Conservation (phyloP, 2,329 filamentous ascomycete genomes). For the Penicillium concentricum region DNA sequence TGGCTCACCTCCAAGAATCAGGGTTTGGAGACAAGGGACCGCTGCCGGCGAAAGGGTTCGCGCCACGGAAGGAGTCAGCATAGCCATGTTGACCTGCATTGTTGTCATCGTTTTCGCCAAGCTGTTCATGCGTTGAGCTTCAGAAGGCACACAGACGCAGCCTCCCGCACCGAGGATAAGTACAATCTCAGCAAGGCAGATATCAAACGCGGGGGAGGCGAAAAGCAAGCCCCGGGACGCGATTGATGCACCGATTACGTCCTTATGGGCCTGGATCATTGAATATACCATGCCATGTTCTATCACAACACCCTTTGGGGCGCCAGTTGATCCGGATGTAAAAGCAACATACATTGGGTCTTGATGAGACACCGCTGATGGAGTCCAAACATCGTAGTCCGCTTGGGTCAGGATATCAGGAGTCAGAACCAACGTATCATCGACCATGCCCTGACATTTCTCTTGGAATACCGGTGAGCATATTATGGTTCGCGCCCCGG, state of each 20-base stretch:
- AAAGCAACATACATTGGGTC: conserved; percentile 7
- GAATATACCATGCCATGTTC: conserved; percentile 19
- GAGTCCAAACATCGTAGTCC: background rate
- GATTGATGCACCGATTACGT: background rate
- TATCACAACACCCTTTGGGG: conserved; percentile 8
- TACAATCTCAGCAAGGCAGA: conserved; percentile 3
- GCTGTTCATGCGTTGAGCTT: conserved; percentile 1
- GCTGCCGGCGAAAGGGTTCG: background rate
- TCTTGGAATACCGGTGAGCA: background rate
- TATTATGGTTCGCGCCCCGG: background rate
- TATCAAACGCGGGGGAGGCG: conserved; percentile 9
- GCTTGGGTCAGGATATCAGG: background rate
- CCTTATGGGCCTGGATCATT: conserved; percentile 21
- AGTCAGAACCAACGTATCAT: background rate
- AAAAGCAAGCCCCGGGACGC: conserved; percentile 9
- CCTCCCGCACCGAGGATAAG: background rate
- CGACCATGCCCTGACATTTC: background rate
- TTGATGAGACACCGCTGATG: background rate
- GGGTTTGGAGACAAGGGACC: background rate
- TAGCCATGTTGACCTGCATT: conserved; percentile 2
- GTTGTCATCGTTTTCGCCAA: background rate
- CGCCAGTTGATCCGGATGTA: conserved; percentile 6
- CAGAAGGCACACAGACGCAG: conserved; percentile 7
- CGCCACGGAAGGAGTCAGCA: conserved; percentile 5
- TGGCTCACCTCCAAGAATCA: conserved; percentile 4